Base-by-base conservation (phyloP, 768 basidiomycete genomes). In the Clavaria fumosa region DNA sequence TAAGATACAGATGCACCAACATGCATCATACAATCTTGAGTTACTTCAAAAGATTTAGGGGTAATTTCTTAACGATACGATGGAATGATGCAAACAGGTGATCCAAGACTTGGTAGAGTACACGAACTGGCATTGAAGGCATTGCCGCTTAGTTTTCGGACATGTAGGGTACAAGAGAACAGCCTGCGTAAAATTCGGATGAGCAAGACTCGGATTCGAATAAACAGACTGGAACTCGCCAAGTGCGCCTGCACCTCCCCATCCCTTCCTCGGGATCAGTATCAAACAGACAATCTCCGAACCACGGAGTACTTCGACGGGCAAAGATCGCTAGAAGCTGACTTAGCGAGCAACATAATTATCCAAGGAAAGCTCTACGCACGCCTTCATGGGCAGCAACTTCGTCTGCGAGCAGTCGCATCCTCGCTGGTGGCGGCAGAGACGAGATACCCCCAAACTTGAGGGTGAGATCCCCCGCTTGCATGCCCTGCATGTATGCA, bases 201-300 rank as follows among this genome's bases (percentile, higher is more conserved):
- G n/a, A n/a, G n/a, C n/a, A n/a, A n/a, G n/a, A n/a, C n/a, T n/a
- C n/a, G n/a, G n/a, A n/a, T n/a, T n/a, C n/a, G n/a, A n/a, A n/a
- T n/a, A n/a, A n/a, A n/a, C n/a, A n/a, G n/a, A n/a, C n/a, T n/a
- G n/a, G n/a, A n/a, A n/a, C n/a, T n/a, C n/a, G n/a, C 89, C 89
- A 30, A 95, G 60, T 53, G 79, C 63, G 6, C 89, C 89, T 41
- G 84, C 64, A 7, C 89, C 89, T 43, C 85, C 86, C 89, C 89
- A 95, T 5, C 77, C 77, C 40, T 65, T 70, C 35, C 72, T 56
- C 4, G 86, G 85, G 3, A 62, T 76, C 30, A 89, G 59, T n/a
- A 55, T 66, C 40, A 86, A 48, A 14, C 59, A 60, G 10, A 72
- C 46, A 5, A 48, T 52, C 44, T 69, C 53, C 3, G 54, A 64